Evolutionary conservation across 73 alveolate genomes (phyloP).

Genomic region (Tetrahymena malaccensis): DNA sequence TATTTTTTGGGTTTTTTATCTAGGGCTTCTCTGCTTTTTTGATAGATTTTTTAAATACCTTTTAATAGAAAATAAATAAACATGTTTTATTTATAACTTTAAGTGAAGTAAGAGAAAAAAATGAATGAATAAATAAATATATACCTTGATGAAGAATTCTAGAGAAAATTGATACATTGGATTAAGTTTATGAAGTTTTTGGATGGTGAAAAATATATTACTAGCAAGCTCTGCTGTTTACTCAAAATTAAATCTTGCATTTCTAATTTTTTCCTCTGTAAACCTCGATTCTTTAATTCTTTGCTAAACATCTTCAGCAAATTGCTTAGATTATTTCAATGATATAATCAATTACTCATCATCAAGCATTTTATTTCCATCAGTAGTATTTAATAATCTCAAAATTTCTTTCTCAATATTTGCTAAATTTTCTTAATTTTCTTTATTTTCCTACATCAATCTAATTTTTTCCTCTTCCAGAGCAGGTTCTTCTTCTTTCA

Average conservation of each 20-base stretch:
- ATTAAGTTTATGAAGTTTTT: slow-evolving; percentile 79
- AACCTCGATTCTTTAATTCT: slow-evolving; percentile 82
- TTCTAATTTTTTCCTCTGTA: slow-evolving; percentile 86
- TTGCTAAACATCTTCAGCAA: slow-evolving; percentile 75
- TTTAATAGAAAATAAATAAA: slow-evolving; percentile 7
- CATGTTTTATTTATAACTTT: background rate
- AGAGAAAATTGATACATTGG: slow-evolving; percentile 94
- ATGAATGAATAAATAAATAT: background rate
- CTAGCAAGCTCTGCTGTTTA: slow-evolving; percentile 86
- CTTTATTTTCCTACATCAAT: slow-evolving; percentile 72
- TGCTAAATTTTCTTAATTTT: slow-evolving; percentile 60
- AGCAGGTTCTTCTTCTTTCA: slow-evolving; percentile 92
- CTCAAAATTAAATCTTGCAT: slow-evolving; percentile 77
- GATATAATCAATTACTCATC: slow-evolving; percentile 78
- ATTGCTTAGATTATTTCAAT: slow-evolving; percentile 76
- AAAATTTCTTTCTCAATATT: slow-evolving; percentile 81
- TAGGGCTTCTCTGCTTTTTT: slow-evolving; percentile 64
- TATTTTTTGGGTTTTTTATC: slow-evolving; percentile 58
- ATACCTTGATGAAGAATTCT: slow-evolving; percentile 52
- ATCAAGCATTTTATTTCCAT: slow-evolving; percentile 79
- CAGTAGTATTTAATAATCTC: slow-evolving; percentile 67
- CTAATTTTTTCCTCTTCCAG: slow-evolving; percentile 88
- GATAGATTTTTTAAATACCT: slow-evolving; percentile 75
- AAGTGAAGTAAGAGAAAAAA: no score
- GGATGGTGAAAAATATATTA: slow-evolving; percentile 78